Base-by-base conservation (phyloP, 2,329 filamentous ascomycete species). In the Rhinocladiella mackenziei region DNA sequence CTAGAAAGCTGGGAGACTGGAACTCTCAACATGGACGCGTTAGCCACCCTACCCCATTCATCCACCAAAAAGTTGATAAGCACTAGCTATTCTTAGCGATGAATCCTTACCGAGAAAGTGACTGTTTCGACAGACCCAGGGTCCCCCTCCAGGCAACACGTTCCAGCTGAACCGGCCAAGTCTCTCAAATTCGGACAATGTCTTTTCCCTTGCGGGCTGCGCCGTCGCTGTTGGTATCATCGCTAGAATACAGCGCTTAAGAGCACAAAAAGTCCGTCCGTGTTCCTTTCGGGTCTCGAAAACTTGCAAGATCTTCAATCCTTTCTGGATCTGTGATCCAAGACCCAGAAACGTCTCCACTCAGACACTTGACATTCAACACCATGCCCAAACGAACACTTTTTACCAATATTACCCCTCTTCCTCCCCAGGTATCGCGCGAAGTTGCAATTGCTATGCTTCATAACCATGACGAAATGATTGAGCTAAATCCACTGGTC, bases 401-500 rank as follows among this genome's bases (percentile, higher is more conserved):
- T 22, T 88, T 89, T 68, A 92, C 86, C 28, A 84, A 79, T 33
- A 80, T 89, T 56, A 92, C 86, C 19, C 84, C 87, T 13, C 74
- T 94, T 22, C 88, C 89, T 6, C 56, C 76, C 2, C 71, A 73
- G 55, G 76, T 92, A 54, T 73, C 79, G 35, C 78, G 86, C 42
- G 74, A 83, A 54, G 75, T 78, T n/a, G 86, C 86, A 30, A 63
- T 94, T 52, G 73, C 78, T 41, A 86, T 86, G 55, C 79, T 94
- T 22, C 86, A 88, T 63, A 76, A 84, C 63, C 87, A 94, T 66
- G 64, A 75, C 37, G 81, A 81, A 56, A 94, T 95, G 83, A 94
- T 94, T 59, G 83, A 91, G 60, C 72, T 94, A 45, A 94, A 94
- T 64, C 88, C 88, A 1, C 74, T 94, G 35, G 83, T 94, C 43